A percentile compares a stretch with the other conserved stretches of the same genome.
phyloP scores from a whole-genome alignment of 768 basidiomycete species.

The Crassisporium funariophilum region DNA sequence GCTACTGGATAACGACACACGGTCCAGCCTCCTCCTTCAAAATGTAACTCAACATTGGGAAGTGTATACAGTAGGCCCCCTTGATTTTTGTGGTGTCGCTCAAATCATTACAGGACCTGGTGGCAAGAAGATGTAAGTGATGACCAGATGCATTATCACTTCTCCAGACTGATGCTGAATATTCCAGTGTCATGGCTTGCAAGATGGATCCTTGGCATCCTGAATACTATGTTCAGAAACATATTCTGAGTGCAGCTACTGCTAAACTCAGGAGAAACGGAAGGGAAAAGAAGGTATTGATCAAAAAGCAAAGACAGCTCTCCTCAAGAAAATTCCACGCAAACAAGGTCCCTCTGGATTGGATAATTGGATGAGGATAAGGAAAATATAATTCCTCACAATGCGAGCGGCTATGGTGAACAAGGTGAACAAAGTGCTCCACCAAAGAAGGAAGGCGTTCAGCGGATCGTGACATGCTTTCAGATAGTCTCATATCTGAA shows the following conservation, averaged over 20 bases:
- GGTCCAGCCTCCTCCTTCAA: neutral
- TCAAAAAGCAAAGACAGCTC: neutral
- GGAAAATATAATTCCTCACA: no score
- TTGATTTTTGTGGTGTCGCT: slow-evolving; percentile 13
- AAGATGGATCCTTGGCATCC: neutral
- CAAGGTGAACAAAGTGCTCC: no score
- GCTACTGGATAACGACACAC: no score
- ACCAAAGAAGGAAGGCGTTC: neutral
- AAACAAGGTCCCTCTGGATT: no score
- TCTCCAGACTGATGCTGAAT: no score
- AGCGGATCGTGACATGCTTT: neutral
- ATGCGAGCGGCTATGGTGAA: no score
- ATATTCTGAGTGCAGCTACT: no score
- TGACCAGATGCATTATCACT: no score
- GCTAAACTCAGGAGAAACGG: neutral
- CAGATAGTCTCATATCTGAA: no score
- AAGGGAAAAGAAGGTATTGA: slow-evolving; percentile 2
- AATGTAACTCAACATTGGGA: slow-evolving; percentile 13
- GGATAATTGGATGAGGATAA: no score
- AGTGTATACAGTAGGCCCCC: slow-evolving; percentile 11
- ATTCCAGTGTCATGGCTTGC: no score
- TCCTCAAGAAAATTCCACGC: no score
- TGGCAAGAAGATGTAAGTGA: slow-evolving; percentile 10
- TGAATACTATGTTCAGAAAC: neutral
- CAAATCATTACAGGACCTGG: slow-evolving; percentile 8